Base-by-base conservation (phyloP, 2,329 filamentous ascomycete genomes). In the Berkeleyomyces basicola region DNA sequence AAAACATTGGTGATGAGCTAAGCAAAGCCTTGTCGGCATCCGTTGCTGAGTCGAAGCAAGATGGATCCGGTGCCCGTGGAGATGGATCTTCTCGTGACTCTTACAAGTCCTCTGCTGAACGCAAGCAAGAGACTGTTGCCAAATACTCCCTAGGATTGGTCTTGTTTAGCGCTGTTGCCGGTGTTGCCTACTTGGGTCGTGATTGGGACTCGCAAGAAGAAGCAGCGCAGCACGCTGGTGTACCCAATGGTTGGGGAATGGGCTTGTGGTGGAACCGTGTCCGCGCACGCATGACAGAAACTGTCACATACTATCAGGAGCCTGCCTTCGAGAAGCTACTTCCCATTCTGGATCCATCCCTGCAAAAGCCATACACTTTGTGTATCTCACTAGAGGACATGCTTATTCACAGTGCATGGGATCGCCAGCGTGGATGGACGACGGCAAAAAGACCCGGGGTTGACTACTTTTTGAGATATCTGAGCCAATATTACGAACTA, bases 401-500 rank as follows among this genome's bases (percentile, higher is more conserved):
- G 69, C 81, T 99, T 61, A 84, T 99, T 39, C 92, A 96, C 76
- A 95, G 88, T 70, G 90, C 96, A 72, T 99, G 93, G 93, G 83
- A 84, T 33, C 83, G 92, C 63, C 89, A 97, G 72, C 87, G 96
- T 71, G 93, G 93, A 64, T 99, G 93, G 90, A 84, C 92, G 68
- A 81, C 95, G 66, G 93, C 93, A 37, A 99, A 99, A 78, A 83
- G 93, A 59, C 93, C 93, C 43, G 93, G 93, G 55, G 82, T 95
- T 66, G 93, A 99, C 76, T 99, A 99, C 77, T 99, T 99, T 77
- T 77, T 99, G 67, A 88, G 89, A 70, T 99, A 99, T 73, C 81
- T 99, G 58, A 92, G 88, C 74, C 91, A 96, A 74, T 97, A 99
- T 79, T 99, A 96, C 72, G 93, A 99, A 74, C 79, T 99, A 62